Percentiles rank a stretch among this genome's conserved stretches.
Evolutionary conservation across 192 early-diverging fungal species (phyloP).

Genomic region (Geranomyces variabilis): DNA sequence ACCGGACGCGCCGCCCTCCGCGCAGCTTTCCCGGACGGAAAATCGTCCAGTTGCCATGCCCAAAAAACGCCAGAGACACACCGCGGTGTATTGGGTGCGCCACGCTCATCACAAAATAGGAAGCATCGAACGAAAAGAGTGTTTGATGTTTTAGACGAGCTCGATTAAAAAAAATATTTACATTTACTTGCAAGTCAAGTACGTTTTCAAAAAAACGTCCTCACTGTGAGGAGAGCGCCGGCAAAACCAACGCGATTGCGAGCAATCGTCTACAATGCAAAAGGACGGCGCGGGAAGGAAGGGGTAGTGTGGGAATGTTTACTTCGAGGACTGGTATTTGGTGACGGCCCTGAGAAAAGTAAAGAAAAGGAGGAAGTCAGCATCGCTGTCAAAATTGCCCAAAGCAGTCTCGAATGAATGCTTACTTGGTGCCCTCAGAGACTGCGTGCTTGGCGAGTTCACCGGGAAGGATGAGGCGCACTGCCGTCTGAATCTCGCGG

Average conservation of each 20-base stretch:
- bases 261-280: constrained; percentile 1
- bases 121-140: too few species aligned
- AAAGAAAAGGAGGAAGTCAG: background rate
- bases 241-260: background rate
- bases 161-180: constrained; percentile 9
- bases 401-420: constrained; percentile 13
- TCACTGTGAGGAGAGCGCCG: background rate
- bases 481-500: constrained; percentile 90
- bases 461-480: constrained; percentile 81
- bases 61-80: too few species aligned
- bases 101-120: too few species aligned
- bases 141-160: too few species aligned
- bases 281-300: background rate
- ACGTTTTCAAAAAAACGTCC: constrained; percentile 30
- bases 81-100: too few species aligned
- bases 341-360: constrained; percentile 76
- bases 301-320: constrained; percentile 6
- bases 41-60: too few species aligned
- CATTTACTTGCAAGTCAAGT: constrained; percentile 19
- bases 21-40: too few species aligned
- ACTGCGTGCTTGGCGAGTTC: constrained; percentile 97
- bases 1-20: too few species aligned
- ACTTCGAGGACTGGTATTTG: constrained; percentile 88
- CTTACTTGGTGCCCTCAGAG: constrained; percentile 89
- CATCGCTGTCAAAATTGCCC: background rate